Conservation (phyloP, 1,284 basidiomycete genomes). For the Ustilago shanxiensis region DNA sequence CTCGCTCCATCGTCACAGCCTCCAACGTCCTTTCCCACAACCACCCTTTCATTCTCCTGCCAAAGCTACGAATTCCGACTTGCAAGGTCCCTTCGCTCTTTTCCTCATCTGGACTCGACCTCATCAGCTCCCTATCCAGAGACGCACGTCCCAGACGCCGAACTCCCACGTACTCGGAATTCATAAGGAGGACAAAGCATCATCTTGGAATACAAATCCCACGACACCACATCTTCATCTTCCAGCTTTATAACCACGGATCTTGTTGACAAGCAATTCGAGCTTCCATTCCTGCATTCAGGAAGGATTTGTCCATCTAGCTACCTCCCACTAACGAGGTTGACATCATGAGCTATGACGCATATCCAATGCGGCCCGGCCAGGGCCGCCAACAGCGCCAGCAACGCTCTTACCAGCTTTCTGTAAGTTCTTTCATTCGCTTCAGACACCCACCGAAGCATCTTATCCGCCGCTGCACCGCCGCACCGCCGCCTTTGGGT, state of each 20-base stretch:
- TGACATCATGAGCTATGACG: slow-evolving; percentile 37
- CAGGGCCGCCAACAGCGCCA: slow-evolving; percentile 28
- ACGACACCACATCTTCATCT: neutral
- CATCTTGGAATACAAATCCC: neutral
- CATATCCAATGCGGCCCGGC: slow-evolving; percentile 26
- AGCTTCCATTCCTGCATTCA: neutral
- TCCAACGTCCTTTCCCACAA: neutral
- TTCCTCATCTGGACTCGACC: neutral
- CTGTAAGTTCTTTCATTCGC: slow-evolving; percentile 24
- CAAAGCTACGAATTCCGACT: neutral
- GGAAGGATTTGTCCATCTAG: neutral
- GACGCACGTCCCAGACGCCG: neutral
- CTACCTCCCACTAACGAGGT: neutral
- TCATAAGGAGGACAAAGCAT: neutral
- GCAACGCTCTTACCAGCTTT: slow-evolving; percentile 33
- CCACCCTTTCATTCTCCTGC: too few relatives aligned
- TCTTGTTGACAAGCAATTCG: neutral
- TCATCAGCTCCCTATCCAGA: neutral
- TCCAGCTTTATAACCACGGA: neutral
- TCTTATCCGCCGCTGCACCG: neutral
- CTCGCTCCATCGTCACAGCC: neutral
- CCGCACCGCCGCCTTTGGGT: neutral
- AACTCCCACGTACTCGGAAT: neutral
- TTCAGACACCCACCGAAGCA: neutral
- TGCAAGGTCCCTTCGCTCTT: neutral